Percentiles rank a stretch among this genome's conserved stretches.
Evolutionary conservation across 768 basidiomycete species (phyloP).

Genomic region (Grammothele lineata): DNA sequence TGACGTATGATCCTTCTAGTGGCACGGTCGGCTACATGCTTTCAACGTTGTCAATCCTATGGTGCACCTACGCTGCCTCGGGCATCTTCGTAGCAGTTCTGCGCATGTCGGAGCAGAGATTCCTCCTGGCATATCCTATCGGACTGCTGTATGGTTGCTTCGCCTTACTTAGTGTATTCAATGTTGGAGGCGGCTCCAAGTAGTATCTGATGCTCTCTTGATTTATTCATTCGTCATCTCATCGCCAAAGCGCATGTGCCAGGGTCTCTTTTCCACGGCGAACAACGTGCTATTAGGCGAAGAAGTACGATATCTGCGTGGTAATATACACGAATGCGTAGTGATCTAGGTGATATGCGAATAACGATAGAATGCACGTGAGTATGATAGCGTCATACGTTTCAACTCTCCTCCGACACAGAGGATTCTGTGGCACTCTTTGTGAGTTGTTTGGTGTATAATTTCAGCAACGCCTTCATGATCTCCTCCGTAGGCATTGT

Average conservation of each 20-base stretch:
- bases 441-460: slow-evolving; percentile 71
- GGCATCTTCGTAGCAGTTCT: slow-evolving; percentile 94
- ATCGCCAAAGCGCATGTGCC: no score
- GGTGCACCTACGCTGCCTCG: slow-evolving; percentile 97
- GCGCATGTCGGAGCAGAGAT: slow-evolving; percentile 90
- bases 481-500: slow-evolving; percentile 81
- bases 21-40: slow-evolving; percentile 83
- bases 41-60: slow-evolving; percentile 77
- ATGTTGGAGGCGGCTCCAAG: slow-evolving; percentile 29
- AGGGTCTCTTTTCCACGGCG: no score
- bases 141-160: slow-evolving; percentile 93
- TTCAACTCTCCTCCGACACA: no score
- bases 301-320: no score
- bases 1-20: slow-evolving; percentile 35
- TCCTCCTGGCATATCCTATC: slow-evolving; percentile 95
- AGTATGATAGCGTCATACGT: neutral
- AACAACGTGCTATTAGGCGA: no score
- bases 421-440: neutral
- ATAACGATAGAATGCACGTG: no score
- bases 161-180: slow-evolving; percentile 89
- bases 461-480: slow-evolving; percentile 69
- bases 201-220: slow-evolving; percentile 5
- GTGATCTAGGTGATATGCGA: no score
- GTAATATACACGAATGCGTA: no score
- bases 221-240: no score